These are phyloP conservation scores for Umbelopsis isabellina DNA, from an alignment of 192 early-diverging fungal genomes.

Conservation along the genomic window DNA sequence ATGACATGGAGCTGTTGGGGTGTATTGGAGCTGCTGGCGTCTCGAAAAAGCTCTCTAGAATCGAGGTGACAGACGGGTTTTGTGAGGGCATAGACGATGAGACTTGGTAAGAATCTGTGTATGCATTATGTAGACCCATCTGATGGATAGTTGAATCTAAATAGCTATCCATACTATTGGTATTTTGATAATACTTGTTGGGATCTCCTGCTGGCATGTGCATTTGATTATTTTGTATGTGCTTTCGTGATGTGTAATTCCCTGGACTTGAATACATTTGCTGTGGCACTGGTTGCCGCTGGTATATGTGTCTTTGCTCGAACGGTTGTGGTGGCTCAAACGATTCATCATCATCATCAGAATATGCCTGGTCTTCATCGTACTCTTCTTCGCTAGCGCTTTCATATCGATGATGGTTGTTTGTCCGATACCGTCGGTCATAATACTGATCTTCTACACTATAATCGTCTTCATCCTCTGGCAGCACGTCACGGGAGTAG, in stretches of 20 bases:
- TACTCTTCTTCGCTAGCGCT: conserved; percentile 3
- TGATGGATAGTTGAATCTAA: not conserved
- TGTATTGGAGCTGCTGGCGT: not conserved
- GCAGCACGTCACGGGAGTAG: not conserved
- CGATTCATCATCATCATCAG: not conserved
- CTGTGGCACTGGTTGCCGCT: too few species aligned
- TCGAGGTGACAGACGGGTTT: not conserved
- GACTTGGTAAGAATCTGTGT: not conserved
- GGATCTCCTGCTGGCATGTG: too few species aligned
- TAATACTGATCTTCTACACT: not conserved
- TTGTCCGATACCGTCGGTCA: not conserved
- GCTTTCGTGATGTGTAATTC: too few species aligned
- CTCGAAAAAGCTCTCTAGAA: not conserved
- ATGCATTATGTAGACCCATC: not conserved
- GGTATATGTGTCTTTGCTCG: not conserved
- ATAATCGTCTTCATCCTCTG: not conserved
- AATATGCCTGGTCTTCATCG: not conserved
- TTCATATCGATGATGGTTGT: not conserved
- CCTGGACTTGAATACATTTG: too few species aligned
- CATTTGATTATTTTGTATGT: too few species aligned
- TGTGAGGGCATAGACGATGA: not conserved
- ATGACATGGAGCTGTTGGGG: not conserved
- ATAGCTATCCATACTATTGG: not conserved
- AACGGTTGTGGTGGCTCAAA: not conserved
- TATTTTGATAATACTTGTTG: not conserved